A percentile compares a stretch with the other conserved stretches of the same genome.
These are phyloP conservation scores for Puccinia coronata DNA, from an alignment of 1,284 basidiomycete species.

Conservation along the genomic window DNA sequence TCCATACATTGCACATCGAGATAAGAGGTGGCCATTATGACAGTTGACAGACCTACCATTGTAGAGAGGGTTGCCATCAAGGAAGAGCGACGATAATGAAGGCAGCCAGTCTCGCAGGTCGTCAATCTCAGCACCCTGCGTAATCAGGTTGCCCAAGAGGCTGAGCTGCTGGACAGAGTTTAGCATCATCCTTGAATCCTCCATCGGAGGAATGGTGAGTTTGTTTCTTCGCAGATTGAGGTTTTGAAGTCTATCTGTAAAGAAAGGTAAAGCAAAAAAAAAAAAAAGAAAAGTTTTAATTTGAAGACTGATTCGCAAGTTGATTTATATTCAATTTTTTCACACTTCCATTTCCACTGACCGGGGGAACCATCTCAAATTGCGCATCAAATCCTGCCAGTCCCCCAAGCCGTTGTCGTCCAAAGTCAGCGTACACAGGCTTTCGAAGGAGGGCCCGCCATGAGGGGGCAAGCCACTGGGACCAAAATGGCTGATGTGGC, in stretches of 20 bases:
- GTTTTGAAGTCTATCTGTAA: conserved; percentile 10
- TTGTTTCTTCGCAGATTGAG: conserved; percentile 15
- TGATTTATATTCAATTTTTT: no score
- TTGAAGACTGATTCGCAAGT: no score
- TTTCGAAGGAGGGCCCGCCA: background rate
- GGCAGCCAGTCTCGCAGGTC: conserved; percentile 8
- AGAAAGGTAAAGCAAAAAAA: background rate
- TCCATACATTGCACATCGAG: background rate
- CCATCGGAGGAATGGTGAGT: background rate
- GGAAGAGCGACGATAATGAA: conserved; percentile 5
- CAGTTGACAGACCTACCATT: background rate
- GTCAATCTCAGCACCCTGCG: background rate
- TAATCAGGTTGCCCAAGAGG: conserved; percentile 9
- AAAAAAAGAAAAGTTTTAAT: no score
- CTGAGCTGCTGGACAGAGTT: conserved; percentile 10
- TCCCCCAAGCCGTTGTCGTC: conserved; percentile 12
- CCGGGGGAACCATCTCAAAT: background rate
- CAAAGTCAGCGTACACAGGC: background rate
- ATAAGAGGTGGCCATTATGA: background rate
- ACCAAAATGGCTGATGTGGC: background rate
- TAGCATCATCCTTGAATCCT: background rate
- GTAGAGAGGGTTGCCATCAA: conserved; percentile 11
- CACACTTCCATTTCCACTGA: background rate
- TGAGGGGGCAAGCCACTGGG: background rate
- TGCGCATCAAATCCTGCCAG: conserved; percentile 16